These are phyloP conservation scores for Lentinula aciculospora DNA, from an alignment of 768 basidiomycete genomes.

Conservation along the genomic window DNA sequence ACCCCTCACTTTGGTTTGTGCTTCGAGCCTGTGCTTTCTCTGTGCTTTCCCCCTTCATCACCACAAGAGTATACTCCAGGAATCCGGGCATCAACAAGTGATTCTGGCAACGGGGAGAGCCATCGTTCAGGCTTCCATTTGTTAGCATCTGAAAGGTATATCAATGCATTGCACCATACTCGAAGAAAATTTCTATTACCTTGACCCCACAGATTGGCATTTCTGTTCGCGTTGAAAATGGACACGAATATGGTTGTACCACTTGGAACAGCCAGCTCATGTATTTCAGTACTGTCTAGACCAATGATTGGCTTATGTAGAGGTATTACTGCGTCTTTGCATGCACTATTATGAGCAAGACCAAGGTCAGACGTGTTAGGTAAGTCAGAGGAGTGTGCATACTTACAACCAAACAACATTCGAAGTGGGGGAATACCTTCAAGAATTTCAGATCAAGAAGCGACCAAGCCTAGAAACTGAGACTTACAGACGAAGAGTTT, in stretches of 20 bases:
- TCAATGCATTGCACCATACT: neutral
- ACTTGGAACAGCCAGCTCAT: slow-evolving; percentile 20
- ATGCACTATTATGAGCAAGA: slow-evolving; percentile 16
- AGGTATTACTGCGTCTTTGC: slow-evolving; percentile 27
- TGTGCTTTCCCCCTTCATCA: too few relatives aligned
- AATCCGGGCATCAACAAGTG: slow-evolving; percentile 23
- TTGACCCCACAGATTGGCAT: slow-evolving; percentile 32
- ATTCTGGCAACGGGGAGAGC: slow-evolving; percentile 27
- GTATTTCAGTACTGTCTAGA: slow-evolving; percentile 18
- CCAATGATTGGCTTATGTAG: slow-evolving; percentile 26
- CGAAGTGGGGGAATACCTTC: slow-evolving; percentile 22
- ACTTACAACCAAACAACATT: slow-evolving; percentile 18
- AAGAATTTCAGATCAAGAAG: slow-evolving; percentile 16
- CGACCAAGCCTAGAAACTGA: too few relatives aligned
- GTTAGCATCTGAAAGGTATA: slow-evolving; percentile 22
- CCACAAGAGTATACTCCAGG: slow-evolving; percentile 31
- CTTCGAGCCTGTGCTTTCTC: too few relatives aligned
- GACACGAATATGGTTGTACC: slow-evolving; percentile 22
- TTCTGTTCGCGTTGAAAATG: slow-evolving; percentile 24
- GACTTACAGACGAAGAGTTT: slow-evolving; percentile 32
- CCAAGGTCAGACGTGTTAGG: slow-evolving; percentile 13
- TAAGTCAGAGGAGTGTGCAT: neutral
- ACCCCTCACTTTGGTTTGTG: too few relatives aligned
- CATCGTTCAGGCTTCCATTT: slow-evolving; percentile 45
- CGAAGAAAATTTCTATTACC: neutral